Base-by-base conservation (phyloP, 2,329 filamentous ascomycete genomes). In the Torrubiella hemipterigena region DNA sequence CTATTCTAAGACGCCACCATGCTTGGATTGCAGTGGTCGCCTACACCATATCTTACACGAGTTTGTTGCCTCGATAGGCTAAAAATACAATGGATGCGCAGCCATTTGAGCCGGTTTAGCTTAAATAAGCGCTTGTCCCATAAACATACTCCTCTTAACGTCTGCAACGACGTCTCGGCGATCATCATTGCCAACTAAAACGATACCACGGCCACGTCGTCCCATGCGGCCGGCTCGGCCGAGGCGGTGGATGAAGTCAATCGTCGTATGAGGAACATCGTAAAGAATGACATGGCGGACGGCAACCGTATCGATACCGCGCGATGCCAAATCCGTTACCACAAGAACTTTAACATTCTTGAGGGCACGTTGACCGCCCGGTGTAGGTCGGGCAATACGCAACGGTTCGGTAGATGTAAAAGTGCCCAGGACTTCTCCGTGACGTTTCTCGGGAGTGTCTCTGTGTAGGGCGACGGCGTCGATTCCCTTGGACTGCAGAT, bases 231-330 rank as follows among this genome's bases (percentile, higher is more conserved):
- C 91, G 2, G 91, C 85, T 35, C 91, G 73, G 12, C 91, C 91
- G 5, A 96, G 73, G 12, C 93, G 80, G 56, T 98, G 93, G 48
- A 98, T 95, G 48, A 98, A 98, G 55, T 98, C 93, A 37, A 98
- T 93, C 0, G 86, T 93, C 0, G 84, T 93, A 51, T 96, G 89
- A 5, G 91, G 91, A n/a, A 98, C 89, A 51, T 98, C 86, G 54
- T 94, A 96, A 17, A 98, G 61, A 33, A 98, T 79, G 31, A 98
- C 91, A 43, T 93, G 84, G 35, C 83, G 73, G 13, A 96, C 89
- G 13, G 84, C 81, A 18, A 95, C 59, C 0, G 91, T 98, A 54
- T 98, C 91, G 45, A 98, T 94, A 39, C 91, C 91, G 43, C 91
- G 66, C 6, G 86, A 94, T 5, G 84, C 85, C 35, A 98, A 61